Conservation (phyloP, 2,329 filamentous ascomycete species). For the Phoma sp. region DNA sequence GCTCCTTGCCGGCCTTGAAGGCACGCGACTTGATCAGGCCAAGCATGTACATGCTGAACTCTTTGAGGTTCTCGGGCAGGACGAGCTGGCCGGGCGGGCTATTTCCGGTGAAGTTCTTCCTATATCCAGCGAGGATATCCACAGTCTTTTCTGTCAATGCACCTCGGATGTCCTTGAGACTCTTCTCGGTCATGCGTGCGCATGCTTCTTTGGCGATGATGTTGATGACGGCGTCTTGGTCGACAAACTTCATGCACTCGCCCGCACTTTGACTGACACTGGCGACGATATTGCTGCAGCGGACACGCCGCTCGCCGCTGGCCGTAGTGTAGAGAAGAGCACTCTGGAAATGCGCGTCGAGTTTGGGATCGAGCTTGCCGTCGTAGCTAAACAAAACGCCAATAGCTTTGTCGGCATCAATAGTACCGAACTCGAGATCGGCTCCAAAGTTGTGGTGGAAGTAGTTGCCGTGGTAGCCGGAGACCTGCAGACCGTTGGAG, state of each 20-base stretch:
- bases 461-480: slow-evolving; percentile 95
- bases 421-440: slow-evolving; percentile 89
- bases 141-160: slow-evolving; percentile 89
- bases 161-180: slow-evolving; percentile 83
- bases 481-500: slow-evolving; percentile 92
- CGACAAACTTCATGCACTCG: slow-evolving; percentile 88
- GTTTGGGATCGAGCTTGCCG: slow-evolving; percentile 93
- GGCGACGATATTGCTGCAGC: slow-evolving; percentile 92
- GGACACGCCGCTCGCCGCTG: slow-evolving; percentile 83
- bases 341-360: slow-evolving; percentile 97
- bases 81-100: slow-evolving; percentile 93
- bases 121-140: slow-evolving; percentile 88
- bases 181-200: slow-evolving; percentile 77
- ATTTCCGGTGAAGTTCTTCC: slow-evolving; percentile 86
- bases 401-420: slow-evolving; percentile 93
- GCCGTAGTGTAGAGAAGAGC: slow-evolving; percentile 94
- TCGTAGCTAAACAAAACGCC: slow-evolving; percentile 93
- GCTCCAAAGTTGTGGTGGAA: slow-evolving; percentile 94
- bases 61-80: slow-evolving; percentile 93
- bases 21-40: slow-evolving; percentile 87
- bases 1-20: slow-evolving; percentile 90
- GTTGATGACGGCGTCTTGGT: slow-evolving; percentile 90
- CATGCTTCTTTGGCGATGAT: slow-evolving; percentile 94
- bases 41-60: slow-evolving; percentile 96
- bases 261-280: slow-evolving; percentile 85